Base-by-base conservation (phyloP, 495 filamentous ascomycete genomes). In the Aspergillus olivimuriae region DNA sequence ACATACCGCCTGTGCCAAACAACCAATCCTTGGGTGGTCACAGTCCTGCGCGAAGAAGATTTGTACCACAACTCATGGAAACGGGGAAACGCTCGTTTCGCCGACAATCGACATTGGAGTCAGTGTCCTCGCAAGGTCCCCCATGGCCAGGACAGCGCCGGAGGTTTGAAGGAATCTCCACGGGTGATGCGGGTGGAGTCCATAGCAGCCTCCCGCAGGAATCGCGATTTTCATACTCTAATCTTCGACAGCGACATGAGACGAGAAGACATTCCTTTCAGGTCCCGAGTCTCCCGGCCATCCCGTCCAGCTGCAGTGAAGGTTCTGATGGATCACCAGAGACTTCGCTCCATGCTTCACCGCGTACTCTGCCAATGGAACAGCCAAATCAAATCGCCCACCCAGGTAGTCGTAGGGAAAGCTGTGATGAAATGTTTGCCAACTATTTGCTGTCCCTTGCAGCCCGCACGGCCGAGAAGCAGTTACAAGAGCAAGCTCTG, bases 371-470 rank as follows among this genome's bases (percentile, higher is more conserved):
- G 21, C 72, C 63, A 15, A 46, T 68, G 39, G 51, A 65, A 43
- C 48, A 43, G 43, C 47, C 57, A 34, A 66, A 65, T 49, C 57
- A 66, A 41, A 66, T 55, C 1, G 67, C 63, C 20, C 65, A 61
- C n/a, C 56, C 43, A 22, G 58, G 51, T 50, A 61, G 26, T 65
- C 71, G 33, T 46, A 60, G 66, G 55, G 81, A 69, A 71, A 84
- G 69, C 66, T 81, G 80, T 39, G 82, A 90, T 60, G 81, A 81
- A 26, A 70, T 77, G 46, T 81, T 85, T 44, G 81, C 82, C 34
- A 81, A 81, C 10, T 89, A 88, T 51, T 62, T 94, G 31, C 74
- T 91, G 14, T 78, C 82, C 16, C 65, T 94, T 39, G 86, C 87
- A 16, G 83, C 84, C 30, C 77, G 75, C 39, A 82, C 86, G 45